Conservation (phyloP, 345 rosid genomes). For the Ceriops zippeliana region DNA sequence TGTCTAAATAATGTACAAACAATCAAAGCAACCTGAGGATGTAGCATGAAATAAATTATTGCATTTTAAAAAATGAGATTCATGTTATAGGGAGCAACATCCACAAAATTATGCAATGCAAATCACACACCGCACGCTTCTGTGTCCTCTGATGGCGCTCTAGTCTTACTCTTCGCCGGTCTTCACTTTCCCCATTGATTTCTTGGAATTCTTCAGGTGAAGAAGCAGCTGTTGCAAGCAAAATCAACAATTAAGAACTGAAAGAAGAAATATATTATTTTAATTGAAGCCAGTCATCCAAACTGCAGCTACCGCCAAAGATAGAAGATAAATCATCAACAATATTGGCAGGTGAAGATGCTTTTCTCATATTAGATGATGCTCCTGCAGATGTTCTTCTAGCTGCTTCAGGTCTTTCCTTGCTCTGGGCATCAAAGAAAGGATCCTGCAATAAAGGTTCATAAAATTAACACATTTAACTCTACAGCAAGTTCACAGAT, state of each 20-base stretch:
- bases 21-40: conserved; percentile 1
- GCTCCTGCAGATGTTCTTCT: conserved; percentile 52
- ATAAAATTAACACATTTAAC: conserved; percentile 15
- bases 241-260: conserved; percentile 23
- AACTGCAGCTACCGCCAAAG: conserved; percentile 64
- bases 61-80: no score
- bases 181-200: conserved; percentile 88
- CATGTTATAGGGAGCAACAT: background rate
- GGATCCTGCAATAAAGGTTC: conserved; percentile 57
- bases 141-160: conserved; percentile 97
- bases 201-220: conserved; percentile 78
- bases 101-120: conserved; percentile 11
- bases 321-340: conserved; percentile 83
- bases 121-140: conserved; percentile 83
- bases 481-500: conserved; percentile 2
- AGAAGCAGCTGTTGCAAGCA: conserved; percentile 41
- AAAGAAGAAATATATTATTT: background rate
- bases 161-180: conserved; percentile 83
- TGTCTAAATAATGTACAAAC: background rate
- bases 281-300: conserved; percentile 3
- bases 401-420: conserved; percentile 62
- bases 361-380: conserved; percentile 65
- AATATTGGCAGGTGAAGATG: conserved; percentile 68
- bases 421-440: conserved; percentile 62
- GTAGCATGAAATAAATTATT: background rate